These are phyloP conservation scores for Ogataea minuta DNA, from an alignment of 805 yeast genomes.

Conservation along the genomic window DNA sequence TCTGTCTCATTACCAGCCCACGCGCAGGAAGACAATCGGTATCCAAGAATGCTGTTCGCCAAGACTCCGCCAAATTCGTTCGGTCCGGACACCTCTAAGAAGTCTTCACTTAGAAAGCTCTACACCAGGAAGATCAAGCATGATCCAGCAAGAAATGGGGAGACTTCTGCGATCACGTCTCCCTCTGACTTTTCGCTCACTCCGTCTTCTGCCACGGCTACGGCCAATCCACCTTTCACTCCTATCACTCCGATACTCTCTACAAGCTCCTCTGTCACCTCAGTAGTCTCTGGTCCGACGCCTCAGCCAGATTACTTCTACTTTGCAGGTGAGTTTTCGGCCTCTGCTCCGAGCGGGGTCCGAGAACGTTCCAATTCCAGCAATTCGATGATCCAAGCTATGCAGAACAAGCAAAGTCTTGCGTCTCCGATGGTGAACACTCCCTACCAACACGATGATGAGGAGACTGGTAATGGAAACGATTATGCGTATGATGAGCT, in stretches of 20 bases:
- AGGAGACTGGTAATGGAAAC: slow-evolving; percentile 6
- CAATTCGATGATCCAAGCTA: slow-evolving; percentile 13
- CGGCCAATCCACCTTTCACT: slow-evolving; percentile 13
- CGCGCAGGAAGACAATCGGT: slow-evolving; percentile 1
- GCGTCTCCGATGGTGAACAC: slow-evolving; percentile 23
- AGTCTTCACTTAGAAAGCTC: slow-evolving; percentile 14
- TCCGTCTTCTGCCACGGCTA: slow-evolving; percentile 10
- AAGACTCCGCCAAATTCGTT: slow-evolving; percentile 3
- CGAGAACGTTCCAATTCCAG: slow-evolving; percentile 24
- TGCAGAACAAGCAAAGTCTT: slow-evolving; percentile 5
- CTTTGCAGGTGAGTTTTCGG: neutral
- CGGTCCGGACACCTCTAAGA: slow-evolving; percentile 11
- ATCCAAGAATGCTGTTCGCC: slow-evolving; percentile 9
- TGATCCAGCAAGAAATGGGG: slow-evolving; percentile 7
- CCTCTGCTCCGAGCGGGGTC: neutral
- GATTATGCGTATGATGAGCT: slow-evolving; percentile 16
- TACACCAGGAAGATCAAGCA: slow-evolving; percentile 17
- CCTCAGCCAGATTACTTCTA: slow-evolving; percentile 8
- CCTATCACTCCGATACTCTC: slow-evolving; percentile 28
- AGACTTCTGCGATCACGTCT: slow-evolving; percentile 2
- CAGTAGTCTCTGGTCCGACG: slow-evolving; percentile 14
- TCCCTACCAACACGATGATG: slow-evolving; percentile 20
- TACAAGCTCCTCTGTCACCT: slow-evolving; percentile 23
- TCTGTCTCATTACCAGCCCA: neutral
- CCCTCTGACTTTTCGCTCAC: slow-evolving; percentile 13